These are phyloP conservation scores for Quercus glauca DNA, from an alignment of 306 rosid species.

Conservation along the genomic window DNA sequence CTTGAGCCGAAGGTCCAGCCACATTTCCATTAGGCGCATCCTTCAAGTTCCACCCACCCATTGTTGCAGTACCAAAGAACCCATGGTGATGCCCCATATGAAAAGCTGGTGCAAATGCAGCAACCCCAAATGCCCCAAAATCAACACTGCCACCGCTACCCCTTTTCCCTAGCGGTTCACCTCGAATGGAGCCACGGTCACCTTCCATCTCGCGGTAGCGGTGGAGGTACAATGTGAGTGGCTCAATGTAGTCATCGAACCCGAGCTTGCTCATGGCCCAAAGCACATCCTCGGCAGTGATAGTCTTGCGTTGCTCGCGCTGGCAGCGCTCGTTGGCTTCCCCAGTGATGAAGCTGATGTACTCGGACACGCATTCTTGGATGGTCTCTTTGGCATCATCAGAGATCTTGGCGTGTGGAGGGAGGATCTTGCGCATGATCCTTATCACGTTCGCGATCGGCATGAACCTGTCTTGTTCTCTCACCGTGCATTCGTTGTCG, in stretches of 20 bases:
- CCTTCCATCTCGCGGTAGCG: conserved; percentile 78
- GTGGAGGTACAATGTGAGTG: conserved; percentile 64
- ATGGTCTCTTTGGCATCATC: conserved; percentile 88
- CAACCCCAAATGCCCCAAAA: conserved; percentile 7
- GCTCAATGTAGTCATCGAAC: conserved; percentile 81
- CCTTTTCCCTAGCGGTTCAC: conserved; percentile 46
- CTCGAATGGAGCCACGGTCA: conserved; percentile 54
- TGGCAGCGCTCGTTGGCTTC: conserved; percentile 93
- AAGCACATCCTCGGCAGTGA: conserved; percentile 79
- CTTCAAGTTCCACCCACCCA: conserved; percentile 27
- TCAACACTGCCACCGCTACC: not conserved
- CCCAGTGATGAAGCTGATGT: conserved; percentile 82
- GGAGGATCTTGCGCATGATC: conserved; percentile 82
- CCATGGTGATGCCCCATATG: conserved; percentile 41
- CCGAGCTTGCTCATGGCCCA: conserved; percentile 96
- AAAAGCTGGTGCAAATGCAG: conserved; percentile 40
- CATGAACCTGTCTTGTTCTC: conserved; percentile 92
- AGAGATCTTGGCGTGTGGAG: conserved; percentile 68
- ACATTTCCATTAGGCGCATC: conserved; percentile 11
- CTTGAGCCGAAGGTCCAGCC: conserved; percentile 12
- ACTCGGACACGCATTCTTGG: conserved; percentile 85
- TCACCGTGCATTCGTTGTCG: conserved; percentile 61
- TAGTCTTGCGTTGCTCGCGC: conserved; percentile 80
- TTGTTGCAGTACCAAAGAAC: conserved; percentile 25
- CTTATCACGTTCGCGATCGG: conserved; percentile 92